Evolutionary conservation across 2,329 filamentous ascomycete species (phyloP).

Genomic region (Botryosphaeria dothidea): DNA sequence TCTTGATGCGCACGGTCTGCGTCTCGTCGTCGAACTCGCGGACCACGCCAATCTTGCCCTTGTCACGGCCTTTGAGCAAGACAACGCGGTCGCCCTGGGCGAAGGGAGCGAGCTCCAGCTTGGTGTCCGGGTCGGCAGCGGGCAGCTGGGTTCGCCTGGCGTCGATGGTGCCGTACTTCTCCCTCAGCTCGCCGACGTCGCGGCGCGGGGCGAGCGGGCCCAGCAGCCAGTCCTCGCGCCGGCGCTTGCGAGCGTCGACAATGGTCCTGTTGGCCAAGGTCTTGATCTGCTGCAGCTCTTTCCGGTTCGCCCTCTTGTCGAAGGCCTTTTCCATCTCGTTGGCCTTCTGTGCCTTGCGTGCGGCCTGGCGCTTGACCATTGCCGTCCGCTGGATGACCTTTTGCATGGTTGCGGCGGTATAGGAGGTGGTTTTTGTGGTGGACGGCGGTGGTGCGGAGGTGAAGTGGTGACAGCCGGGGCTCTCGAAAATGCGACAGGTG

Average conservation of each 20-base stretch:
- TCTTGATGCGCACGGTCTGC: conserved; percentile 37
- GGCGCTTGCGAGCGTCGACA: conserved; percentile 54
- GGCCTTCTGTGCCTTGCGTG: conserved; percentile 36
- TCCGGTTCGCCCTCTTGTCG: conserved; percentile 28
- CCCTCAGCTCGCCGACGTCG: conserved; percentile 62
- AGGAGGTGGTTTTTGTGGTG: not conserved
- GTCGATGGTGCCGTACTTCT: conserved; percentile 60
- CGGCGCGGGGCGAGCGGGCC: conserved; percentile 77
- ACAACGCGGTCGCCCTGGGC: conserved; percentile 75
- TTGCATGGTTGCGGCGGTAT: conserved; percentile 47
- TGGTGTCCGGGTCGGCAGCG: conserved; percentile 38
- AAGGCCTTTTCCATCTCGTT: conserved; percentile 27
- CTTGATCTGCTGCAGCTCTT: conserved; percentile 9
- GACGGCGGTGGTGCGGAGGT: conserved; percentile 7
- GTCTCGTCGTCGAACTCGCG: conserved; percentile 48
- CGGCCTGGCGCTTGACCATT: conserved; percentile 66
- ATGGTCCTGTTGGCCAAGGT: conserved; percentile 38
- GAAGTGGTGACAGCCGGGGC: not conserved
- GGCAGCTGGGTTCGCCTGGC: conserved; percentile 32
- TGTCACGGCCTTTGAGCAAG: conserved; percentile 73
- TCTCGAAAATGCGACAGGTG: not conserved
- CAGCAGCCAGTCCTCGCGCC: conserved; percentile 75
- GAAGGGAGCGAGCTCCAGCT: conserved; percentile 34
- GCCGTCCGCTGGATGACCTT: conserved; percentile 68
- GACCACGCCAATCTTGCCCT: conserved; percentile 81